These are phyloP conservation scores for Striga hermonthica DNA, from an alignment of 305 asterid genomes.

Conservation along the genomic window DNA sequence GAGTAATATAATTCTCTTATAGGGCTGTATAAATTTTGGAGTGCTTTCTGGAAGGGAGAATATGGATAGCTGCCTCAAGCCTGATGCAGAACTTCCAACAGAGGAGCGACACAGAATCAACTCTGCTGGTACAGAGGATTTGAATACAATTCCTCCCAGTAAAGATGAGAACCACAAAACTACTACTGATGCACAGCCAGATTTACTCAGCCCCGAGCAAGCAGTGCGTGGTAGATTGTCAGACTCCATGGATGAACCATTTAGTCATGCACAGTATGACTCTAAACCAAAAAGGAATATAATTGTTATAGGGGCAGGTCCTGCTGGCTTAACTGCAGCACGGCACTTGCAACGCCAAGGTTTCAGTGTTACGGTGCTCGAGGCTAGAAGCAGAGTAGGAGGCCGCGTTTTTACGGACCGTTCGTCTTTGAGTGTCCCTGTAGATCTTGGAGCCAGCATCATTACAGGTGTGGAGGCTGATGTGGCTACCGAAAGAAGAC, in stretches of 20 bases:
- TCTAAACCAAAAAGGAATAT: constrained; percentile 50
- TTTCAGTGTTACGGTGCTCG: constrained; percentile 75
- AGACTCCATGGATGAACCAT: constrained; percentile 31
- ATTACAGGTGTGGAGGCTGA: constrained; percentile 99
- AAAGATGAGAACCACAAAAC: constrained; percentile 39
- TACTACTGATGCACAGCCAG: constrained; percentile 38
- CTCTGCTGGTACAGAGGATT: constrained; percentile 35
- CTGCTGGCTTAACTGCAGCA: constrained; percentile 98
- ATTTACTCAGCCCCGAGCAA: constrained; percentile 36
- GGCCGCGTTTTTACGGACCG: constrained; percentile 95
- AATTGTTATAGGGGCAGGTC: constrained; percentile 94
- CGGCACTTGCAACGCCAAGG: constrained; percentile 99
- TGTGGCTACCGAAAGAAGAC: constrained; percentile 92
- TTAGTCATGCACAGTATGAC: constrained; percentile 37
- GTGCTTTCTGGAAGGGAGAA: constrained; percentile 69
- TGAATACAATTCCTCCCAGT: constrained; percentile 35
- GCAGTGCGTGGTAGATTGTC: constrained; percentile 34
- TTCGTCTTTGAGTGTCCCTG: constrained; percentile 91
- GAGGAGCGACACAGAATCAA: constrained; percentile 53
- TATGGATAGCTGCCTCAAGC: constrained; percentile 47
- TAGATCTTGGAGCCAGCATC: constrained; percentile 99
- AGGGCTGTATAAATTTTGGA: constrained; percentile 96
- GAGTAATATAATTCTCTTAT: constrained; percentile 23
- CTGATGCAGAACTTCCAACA: constrained; percentile 50
- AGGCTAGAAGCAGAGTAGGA: constrained; percentile 94